phyloP scores from a whole-genome alignment of 345 rosid species.

The Gossypium herbaceum region DNA sequence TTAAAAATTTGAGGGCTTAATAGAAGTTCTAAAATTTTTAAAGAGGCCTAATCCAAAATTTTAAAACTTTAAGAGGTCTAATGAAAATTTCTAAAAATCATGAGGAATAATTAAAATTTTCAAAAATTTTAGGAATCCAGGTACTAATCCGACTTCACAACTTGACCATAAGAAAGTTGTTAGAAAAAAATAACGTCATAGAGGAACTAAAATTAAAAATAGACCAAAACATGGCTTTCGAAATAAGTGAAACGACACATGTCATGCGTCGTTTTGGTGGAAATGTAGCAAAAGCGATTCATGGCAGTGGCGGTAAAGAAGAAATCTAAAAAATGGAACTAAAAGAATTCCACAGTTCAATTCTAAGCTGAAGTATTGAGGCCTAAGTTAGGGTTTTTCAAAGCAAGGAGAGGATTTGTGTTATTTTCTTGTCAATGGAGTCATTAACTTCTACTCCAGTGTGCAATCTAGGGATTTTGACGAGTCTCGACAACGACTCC shows the following conservation, averaged over 20 bases:
- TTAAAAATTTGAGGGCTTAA: too few relatives aligned
- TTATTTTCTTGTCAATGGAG: constrained; percentile 34
- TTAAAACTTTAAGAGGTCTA: too few relatives aligned
- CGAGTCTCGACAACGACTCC: constrained; percentile 42
- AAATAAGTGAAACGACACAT: neutral
- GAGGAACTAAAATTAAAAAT: neutral
- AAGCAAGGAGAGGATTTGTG: neutral
- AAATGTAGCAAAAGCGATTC: neutral
- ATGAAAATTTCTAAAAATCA: too few relatives aligned
- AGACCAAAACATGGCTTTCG: neutral
- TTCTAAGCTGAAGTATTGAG: neutral
- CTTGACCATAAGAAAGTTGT: too few relatives aligned
- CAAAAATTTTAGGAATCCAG: too few relatives aligned
- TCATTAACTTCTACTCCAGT: constrained; percentile 30
- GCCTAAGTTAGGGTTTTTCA: constrained; percentile 3
- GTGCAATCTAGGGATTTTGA: constrained; percentile 47
- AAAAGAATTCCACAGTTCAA: neutral
- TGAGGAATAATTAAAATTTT: too few relatives aligned
- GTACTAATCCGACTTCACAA: too few relatives aligned
- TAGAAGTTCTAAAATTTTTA: too few relatives aligned
- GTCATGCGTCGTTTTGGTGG: constrained; percentile 1
- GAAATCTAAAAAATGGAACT: neutral
- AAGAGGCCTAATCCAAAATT: too few relatives aligned
- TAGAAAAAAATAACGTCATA: too few relatives aligned
- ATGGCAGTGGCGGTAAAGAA: constrained; percentile 19